Conservation (phyloP, 306 rosid species). For the Quillaja saponaria region DNA sequence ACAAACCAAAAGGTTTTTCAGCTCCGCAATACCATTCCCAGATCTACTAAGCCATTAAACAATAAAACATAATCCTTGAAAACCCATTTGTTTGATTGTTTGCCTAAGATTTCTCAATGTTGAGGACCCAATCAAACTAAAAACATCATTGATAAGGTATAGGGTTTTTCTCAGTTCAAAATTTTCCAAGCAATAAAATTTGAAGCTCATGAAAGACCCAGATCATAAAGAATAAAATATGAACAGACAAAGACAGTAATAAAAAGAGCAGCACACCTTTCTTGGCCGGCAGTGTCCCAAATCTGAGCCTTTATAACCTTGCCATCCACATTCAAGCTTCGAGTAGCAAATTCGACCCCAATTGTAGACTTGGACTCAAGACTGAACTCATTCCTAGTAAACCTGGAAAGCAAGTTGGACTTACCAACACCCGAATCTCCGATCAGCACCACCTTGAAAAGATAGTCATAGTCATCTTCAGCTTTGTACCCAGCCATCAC, state of each 20-base stretch:
- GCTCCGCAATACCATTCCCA: no score
- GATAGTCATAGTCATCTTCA: slow-evolving; percentile 60
- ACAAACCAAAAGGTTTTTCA: no score
- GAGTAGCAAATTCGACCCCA: slow-evolving; percentile 67
- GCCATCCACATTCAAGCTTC: slow-evolving; percentile 53
- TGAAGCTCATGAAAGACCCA: slow-evolving; percentile 8
- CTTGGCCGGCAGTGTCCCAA: slow-evolving; percentile 67
- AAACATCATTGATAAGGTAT: no score
- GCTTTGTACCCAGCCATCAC: slow-evolving; percentile 59
- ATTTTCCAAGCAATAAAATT: not conserved
- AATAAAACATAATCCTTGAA: no score
- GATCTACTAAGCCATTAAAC: no score
- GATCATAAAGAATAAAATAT: slow-evolving; percentile 15
- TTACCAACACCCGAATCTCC: slow-evolving; percentile 59
- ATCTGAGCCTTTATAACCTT: slow-evolving; percentile 63
- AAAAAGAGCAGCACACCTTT: slow-evolving; percentile 33
- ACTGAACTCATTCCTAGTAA: slow-evolving; percentile 62
- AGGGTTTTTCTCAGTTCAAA: no score
- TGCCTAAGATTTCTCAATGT: no score
- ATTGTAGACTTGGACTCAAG: slow-evolving; percentile 64
- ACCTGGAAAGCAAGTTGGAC: slow-evolving; percentile 61
- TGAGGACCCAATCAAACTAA: no score
- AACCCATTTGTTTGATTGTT: no score
- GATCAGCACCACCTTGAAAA: slow-evolving; percentile 56
- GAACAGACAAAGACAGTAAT: no score